phyloP scores from a whole-genome alignment of 495 filamentous ascomycete genomes.

The Xylaria curta region DNA sequence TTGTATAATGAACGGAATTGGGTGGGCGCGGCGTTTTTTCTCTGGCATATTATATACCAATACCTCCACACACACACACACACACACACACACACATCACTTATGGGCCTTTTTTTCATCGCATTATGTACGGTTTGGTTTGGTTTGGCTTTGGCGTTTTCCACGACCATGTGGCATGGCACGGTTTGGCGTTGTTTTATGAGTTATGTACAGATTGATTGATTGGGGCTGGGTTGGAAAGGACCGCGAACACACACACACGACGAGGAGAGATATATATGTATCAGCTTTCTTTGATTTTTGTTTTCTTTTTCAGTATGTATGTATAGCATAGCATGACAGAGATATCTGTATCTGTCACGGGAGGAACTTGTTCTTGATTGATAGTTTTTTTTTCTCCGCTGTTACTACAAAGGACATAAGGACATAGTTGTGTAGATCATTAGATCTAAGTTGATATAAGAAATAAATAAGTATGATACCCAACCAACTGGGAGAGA shows the following conservation, averaged over 20 bases:
- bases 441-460: background rate
- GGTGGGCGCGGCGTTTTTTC: slow-evolving; percentile 7
- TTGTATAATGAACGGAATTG: background rate
- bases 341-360: background rate
- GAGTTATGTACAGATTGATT: background rate
- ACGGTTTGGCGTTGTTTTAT: background rate
- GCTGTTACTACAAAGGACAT: too few relatives aligned
- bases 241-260: background rate
- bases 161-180: background rate
- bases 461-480: background rate
- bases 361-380: background rate
- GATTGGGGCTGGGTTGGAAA: background rate
- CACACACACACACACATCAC: background rate
- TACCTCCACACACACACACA: background rate
- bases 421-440: background rate
- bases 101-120: background rate
- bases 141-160: background rate
- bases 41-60: slow-evolving; percentile 25
- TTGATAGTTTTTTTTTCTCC: background rate
- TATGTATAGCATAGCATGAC: background rate
- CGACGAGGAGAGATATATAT: background rate
- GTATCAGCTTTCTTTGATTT: background rate
- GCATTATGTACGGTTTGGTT: background rate
- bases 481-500: background rate
- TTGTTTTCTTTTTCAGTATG: background rate